Conservation (phyloP, 176 grass and related monocot genomes). For the Bolboschoenus planiculmis region DNA sequence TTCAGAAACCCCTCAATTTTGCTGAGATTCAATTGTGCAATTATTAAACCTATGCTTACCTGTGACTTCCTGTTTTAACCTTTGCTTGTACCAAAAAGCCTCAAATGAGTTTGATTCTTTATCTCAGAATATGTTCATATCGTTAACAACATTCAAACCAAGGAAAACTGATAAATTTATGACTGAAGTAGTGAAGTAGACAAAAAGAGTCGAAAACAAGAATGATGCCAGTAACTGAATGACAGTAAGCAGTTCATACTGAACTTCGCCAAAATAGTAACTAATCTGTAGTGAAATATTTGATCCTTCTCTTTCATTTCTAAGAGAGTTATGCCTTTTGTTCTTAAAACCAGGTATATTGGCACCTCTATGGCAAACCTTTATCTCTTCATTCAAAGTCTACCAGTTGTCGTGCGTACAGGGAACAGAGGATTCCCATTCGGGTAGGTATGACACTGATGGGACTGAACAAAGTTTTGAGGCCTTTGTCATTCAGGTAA, state of each 20-base stretch:
- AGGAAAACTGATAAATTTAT: not conserved
- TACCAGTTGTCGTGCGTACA: constrained; percentile 74
- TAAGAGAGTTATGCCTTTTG: not conserved
- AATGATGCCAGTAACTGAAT: not conserved
- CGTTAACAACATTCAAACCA: not conserved
- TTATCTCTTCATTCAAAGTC: constrained; percentile 64
- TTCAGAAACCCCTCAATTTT: not conserved
- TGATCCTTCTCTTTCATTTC: not conserved
- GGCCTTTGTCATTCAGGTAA: constrained; percentile 84
- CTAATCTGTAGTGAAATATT: not conserved
- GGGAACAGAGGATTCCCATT: constrained; percentile 56
- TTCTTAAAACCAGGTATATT: constrained; percentile 56
- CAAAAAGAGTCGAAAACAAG: not conserved
- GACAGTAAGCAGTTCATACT: not conserved
- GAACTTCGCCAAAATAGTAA: not conserved
- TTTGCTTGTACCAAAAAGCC: not conserved
- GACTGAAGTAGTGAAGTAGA: not conserved
- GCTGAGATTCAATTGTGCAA: not conserved
- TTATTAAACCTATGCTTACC: not conserved
- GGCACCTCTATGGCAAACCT: constrained; percentile 85
- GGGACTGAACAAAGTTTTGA: constrained; percentile 84
- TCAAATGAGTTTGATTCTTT: not conserved
- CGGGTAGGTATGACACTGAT: constrained; percentile 78
- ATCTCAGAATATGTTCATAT: not conserved
- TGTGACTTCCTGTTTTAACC: not conserved